These are phyloP conservation scores for Vanrija sp. DNA, from an alignment of 1,284 basidiomycete genomes.

Conservation along the genomic window DNA sequence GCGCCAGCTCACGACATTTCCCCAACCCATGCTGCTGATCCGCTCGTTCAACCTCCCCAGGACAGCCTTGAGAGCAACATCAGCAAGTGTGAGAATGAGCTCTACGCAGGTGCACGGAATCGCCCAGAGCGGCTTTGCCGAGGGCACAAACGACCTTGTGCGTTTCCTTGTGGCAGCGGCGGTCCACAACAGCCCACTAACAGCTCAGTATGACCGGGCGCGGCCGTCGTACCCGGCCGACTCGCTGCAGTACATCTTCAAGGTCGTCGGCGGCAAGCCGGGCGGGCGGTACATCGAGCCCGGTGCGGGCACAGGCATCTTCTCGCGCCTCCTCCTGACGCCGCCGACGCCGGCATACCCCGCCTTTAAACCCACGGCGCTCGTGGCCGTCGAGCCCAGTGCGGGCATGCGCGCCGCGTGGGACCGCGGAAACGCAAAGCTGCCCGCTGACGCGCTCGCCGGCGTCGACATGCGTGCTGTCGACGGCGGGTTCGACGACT, in stretches of 20 bases:
- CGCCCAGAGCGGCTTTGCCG: slow-evolving; percentile 39
- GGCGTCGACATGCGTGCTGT: slow-evolving; percentile 16
- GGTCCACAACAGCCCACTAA: not conserved
- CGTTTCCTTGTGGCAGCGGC: slow-evolving; percentile 6
- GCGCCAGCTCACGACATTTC: too few species aligned
- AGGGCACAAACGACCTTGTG: slow-evolving; percentile 48
- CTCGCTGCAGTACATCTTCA: slow-evolving; percentile 38
- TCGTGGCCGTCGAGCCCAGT: slow-evolving; percentile 49
- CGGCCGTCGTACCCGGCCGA: slow-evolving; percentile 48
- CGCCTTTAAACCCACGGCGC: slow-evolving; percentile 28
- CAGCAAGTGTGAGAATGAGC: not conserved
- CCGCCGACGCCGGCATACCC: slow-evolving; percentile 39
- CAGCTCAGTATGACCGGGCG: slow-evolving; percentile 44
- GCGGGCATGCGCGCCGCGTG: slow-evolving; percentile 49
- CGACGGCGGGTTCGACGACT: slow-evolving; percentile 49
- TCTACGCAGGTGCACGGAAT: slow-evolving; percentile 28
- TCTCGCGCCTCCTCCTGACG: slow-evolving; percentile 46
- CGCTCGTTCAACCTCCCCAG: too few species aligned
- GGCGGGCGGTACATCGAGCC: slow-evolving; percentile 29
- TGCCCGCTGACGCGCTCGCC: not conserved
- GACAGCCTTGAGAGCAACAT: not conserved
- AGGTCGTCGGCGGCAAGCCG: not conserved
- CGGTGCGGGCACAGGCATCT: slow-evolving; percentile 50
- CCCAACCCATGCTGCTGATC: too few species aligned
- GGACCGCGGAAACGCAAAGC: slow-evolving; percentile 22